phyloP scores from a whole-genome alignment of 495 filamentous ascomycete species.

The Annulohypoxylon stygium region DNA sequence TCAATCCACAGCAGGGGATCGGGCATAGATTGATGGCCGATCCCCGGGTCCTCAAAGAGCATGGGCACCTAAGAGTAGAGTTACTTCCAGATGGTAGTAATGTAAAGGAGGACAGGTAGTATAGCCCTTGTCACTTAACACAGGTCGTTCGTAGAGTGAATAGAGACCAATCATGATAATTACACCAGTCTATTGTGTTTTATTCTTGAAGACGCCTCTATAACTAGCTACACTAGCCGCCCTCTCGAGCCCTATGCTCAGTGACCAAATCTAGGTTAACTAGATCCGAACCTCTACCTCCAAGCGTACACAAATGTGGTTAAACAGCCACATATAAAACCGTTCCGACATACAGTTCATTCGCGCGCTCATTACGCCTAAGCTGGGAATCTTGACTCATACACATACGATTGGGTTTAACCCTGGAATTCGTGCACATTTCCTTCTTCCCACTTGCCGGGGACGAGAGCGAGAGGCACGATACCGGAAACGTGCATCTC shows the following conservation, averaged over 20 bases:
- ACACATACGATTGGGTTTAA: slow-evolving; percentile 48
- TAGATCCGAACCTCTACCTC: slow-evolving; percentile 40
- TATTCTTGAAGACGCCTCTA: slow-evolving; percentile 35
- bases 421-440: slow-evolving; percentile 67
- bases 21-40: slow-evolving; percentile 7
- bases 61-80: background rate
- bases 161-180: slow-evolving; percentile 20
- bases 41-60: no score
- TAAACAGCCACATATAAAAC: slow-evolving; percentile 30
- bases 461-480: slow-evolving; percentile 72
- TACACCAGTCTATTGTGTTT: slow-evolving; percentile 44
- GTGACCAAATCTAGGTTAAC: slow-evolving; percentile 34
- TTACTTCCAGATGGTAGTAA: background rate
- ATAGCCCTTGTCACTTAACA: background rate
- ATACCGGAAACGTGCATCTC: slow-evolving; percentile 88
- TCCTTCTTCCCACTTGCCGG: slow-evolving; percentile 66
- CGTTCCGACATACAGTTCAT: slow-evolving; percentile 30
- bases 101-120: background rate
- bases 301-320: slow-evolving; percentile 28
- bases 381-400: slow-evolving; percentile 32
- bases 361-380: slow-evolving; percentile 34
- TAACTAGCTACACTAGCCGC: slow-evolving; percentile 37
- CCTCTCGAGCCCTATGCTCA: slow-evolving; percentile 24
- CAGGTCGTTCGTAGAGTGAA: background rate
- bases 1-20: background rate